These are phyloP conservation scores for Amylocarpus encephaloides DNA, from an alignment of 2,329 filamentous ascomycete species.

Conservation along the genomic window DNA sequence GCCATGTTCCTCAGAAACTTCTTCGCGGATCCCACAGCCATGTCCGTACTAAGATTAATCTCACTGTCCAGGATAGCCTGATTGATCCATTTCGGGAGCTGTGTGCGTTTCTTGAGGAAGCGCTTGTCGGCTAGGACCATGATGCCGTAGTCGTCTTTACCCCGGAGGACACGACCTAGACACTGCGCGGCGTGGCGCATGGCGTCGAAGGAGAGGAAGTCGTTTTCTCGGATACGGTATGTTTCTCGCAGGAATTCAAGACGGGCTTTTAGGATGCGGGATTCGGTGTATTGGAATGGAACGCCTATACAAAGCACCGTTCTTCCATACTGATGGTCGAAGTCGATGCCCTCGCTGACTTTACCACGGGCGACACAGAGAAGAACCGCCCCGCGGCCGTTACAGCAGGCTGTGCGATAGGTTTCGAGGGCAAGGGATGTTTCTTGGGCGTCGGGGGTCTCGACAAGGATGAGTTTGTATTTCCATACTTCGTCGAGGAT, in stretches of 20 bases:
- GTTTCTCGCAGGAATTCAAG: constrained; percentile 96
- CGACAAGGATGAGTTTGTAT: constrained; percentile 95
- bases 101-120: constrained; percentile 83
- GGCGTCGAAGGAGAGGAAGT: constrained; percentile 96
- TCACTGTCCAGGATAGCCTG: constrained; percentile 80
- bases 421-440: constrained; percentile 93
- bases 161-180: constrained; percentile 84
- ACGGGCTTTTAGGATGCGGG: constrained; percentile 88
- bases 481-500: constrained; percentile 98
- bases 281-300: constrained; percentile 98
- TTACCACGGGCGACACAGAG: constrained; percentile 96
- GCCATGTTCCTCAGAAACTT: constrained; percentile 89
- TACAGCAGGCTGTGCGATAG: constrained; percentile 95
- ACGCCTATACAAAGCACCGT: constrained; percentile 95
- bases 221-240: constrained; percentile 93
- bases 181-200: constrained; percentile 99
- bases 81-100: constrained; percentile 95
- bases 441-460: constrained; percentile 95
- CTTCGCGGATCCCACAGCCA: constrained; percentile 84
- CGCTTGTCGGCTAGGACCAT: constrained; percentile 95
- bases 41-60: constrained; percentile 87
- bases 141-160: constrained; percentile 99
- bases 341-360: constrained; percentile 97
- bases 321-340: constrained; percentile 95
- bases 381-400: constrained; percentile 86